A percentile compares a stretch with the other conserved stretches of the same genome.
Evolutionary conservation across 1,284 basidiomycete species (phyloP).

Genomic region (Microbotryomycetes sp.): DNA sequence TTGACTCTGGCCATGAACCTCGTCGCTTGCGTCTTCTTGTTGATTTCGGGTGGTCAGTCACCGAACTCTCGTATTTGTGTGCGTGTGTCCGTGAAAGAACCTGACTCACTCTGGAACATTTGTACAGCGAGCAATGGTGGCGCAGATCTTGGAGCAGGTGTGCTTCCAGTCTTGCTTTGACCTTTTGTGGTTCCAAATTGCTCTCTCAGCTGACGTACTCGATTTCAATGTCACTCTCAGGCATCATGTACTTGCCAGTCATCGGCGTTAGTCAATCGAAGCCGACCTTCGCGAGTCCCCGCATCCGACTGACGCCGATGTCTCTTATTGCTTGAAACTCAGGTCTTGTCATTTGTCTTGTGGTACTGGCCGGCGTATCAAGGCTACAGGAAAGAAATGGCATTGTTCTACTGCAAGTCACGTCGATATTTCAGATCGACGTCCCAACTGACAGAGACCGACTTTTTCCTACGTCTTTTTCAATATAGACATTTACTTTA

Average conservation of each 20-base stretch:
- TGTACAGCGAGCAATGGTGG: slow-evolving; percentile 38
- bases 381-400: slow-evolving; percentile 55
- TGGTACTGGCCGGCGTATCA: slow-evolving; percentile 39
- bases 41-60: slow-evolving; percentile 59
- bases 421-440: not conserved
- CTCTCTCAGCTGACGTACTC: not conserved
- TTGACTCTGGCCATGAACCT: slow-evolving; percentile 80
- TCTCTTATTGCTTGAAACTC: not conserved
- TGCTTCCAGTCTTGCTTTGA: no score
- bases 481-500: slow-evolving; percentile 76
- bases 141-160: slow-evolving; percentile 32
- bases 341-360: slow-evolving; percentile 12
- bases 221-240: not conserved
- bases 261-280: slow-evolving; percentile 52
- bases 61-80: slow-evolving; percentile 35
- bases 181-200: no score
- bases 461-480: slow-evolving; percentile 36
- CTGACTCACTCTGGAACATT: slow-evolving; percentile 1
- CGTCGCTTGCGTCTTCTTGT: slow-evolving; percentile 79
- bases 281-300: not conserved
- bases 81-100: not conserved
- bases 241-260: slow-evolving; percentile 67
- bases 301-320: slow-evolving; percentile 50
- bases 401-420: slow-evolving; percentile 68
- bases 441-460: no score